Percentiles rank a stretch among this genome's conserved stretches.
These are phyloP conservation scores for Pelomyxa schiedti DNA, from an alignment of 78 protist genomes.

Conservation along the genomic window DNA sequence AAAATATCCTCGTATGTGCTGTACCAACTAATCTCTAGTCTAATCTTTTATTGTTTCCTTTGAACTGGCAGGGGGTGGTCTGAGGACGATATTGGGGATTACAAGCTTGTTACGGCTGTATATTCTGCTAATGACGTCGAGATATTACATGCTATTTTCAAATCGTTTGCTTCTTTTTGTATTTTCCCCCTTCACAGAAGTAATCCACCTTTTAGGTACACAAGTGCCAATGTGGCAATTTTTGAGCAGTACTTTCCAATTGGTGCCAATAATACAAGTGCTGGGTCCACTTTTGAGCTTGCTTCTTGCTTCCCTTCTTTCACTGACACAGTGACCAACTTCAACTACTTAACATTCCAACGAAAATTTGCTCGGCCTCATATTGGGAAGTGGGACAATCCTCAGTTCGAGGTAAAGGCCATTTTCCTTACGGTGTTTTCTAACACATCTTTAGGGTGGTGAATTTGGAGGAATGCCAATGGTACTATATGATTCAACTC, in stretches of 20 bases:
- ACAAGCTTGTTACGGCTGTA: too few species aligned
- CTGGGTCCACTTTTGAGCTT: neutral
- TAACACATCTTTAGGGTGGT: neutral
- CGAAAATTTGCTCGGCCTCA: neutral
- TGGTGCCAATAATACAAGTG: neutral
- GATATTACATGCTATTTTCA: too few species aligned
- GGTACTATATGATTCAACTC: neutral
- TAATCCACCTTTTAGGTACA: too few species aligned
- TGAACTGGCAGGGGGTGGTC: too few species aligned
- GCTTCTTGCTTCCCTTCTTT: neutral
- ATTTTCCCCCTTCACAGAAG: too few species aligned
- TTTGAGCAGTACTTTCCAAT: neutral
- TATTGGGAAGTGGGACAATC: neutral
- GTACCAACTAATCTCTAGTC: too few species aligned
- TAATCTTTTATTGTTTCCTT: too few species aligned
- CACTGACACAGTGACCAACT: neutral
- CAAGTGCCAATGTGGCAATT: neutral
- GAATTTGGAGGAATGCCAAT: neutral
- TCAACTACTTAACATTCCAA: neutral
- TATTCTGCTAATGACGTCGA: too few species aligned
- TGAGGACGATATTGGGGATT: too few species aligned
- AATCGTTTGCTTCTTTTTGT: too few species aligned
- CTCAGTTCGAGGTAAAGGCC: neutral
- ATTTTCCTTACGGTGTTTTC: neutral
- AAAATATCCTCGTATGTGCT: too few species aligned